Conservation (phyloP, 306 rosid species). For the Corylus avellana region DNA sequence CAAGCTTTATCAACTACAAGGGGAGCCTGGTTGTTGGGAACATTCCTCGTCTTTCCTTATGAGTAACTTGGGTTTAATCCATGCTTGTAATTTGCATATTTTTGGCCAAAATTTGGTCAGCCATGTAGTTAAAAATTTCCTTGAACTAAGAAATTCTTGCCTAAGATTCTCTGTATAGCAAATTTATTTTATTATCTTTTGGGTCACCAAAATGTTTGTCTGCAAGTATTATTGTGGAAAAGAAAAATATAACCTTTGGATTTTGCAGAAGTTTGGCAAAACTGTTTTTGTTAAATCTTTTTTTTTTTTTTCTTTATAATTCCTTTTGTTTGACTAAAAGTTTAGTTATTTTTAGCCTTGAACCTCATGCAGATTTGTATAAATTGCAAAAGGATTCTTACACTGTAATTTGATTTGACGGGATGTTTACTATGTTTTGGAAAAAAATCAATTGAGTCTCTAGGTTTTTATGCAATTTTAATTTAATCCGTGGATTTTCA, state of each 20-base stretch:
- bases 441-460: too few relatives aligned
- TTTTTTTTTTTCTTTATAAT: background rate
- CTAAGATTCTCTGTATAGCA: background rate
- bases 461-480: too few relatives aligned
- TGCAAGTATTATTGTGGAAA: background rate
- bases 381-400: background rate
- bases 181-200: background rate
- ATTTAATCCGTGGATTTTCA: too few relatives aligned
- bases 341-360: background rate
- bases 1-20: background rate
- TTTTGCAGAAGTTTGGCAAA: background rate
- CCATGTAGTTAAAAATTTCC: background rate
- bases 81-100: background rate
- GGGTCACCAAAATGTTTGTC: background rate
- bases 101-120: background rate
- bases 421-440: too few relatives aligned
- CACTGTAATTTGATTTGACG: background rate
- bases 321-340: background rate
- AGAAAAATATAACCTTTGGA: background rate
- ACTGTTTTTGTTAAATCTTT: background rate
- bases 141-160: background rate
- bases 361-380: conserved; percentile 1
- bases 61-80: background rate
- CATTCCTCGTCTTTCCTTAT: background rate
- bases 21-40: conserved; percentile 1